Evolutionary conservation across 2,329 filamentous ascomycete species (phyloP), one percentile per base, ranked within the genome.

Genomic region (Ascochyta clinopodiicola): DNA sequence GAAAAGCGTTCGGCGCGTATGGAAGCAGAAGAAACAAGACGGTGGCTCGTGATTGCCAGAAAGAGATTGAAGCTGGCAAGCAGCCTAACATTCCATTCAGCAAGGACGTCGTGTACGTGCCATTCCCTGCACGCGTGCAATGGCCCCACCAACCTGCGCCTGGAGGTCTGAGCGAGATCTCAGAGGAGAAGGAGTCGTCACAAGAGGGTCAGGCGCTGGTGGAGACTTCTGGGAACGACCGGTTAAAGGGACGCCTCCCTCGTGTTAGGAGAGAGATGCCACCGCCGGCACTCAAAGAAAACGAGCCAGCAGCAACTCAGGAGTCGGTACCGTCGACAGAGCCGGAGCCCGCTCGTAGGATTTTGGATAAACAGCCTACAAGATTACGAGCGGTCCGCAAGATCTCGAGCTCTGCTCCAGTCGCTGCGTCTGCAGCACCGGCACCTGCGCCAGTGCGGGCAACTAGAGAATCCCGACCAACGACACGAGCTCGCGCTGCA

Each of bases 71-170:
- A 51, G 73, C 75, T 25, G 79, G 80, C 22, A 77, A 78, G 31
- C 76, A 79, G 52, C 80, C 80, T 1, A 77, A 76, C 22, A 79
- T 82, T 56, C 80, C 80, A 2, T 81, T 82, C 51, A 76, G 79
- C 2, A 73, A 75, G 32, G 80, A 80, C 36, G 75, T 74, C 4
- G 79, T 82, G 3, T 82, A 82, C 58, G 70, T 78, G 6, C 79
- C 77, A n/a, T 78, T 77, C 56, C 76, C 77, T 9, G 73, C 72
- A 48, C 72, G 73, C 9, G 70, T 69, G 10, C 72, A 74, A 50
- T 77, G 75, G 72, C 71, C 72, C 34, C 69, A 71, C 38, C 66
- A 69, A 38, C 55, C 60, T 44, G 65, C 63, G 21, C 54, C 54
- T n/a, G 68, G 69, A 49, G 69, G 70, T 24, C 46, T 77, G 60